Conservation (phyloP, 2,329 filamentous ascomycete species). For the Fusarium humuli region DNA sequence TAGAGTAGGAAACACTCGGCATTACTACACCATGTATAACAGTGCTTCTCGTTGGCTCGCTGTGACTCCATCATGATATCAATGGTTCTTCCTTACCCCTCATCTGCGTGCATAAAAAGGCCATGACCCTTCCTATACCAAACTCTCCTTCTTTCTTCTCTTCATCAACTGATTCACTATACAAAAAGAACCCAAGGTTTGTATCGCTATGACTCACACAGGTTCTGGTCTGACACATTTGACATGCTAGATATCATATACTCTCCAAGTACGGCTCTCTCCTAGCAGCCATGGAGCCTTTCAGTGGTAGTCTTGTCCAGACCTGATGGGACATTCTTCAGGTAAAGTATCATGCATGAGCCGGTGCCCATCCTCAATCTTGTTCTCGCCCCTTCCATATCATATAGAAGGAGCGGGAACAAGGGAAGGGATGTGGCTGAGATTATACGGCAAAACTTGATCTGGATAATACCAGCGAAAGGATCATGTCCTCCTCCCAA, state of each 20-base stretch:
- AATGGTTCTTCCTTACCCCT: conserved; percentile 38
- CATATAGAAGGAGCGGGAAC: neutral
- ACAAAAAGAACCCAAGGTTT: conserved; percentile 35
- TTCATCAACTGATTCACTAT: conserved; percentile 14
- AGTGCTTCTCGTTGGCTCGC: conserved; percentile 30
- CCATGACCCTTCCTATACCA: neutral
- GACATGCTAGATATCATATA: conserved; percentile 40
- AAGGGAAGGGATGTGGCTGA: conserved; percentile 62
- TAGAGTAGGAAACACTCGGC: conserved; percentile 25
- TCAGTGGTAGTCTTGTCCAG: conserved; percentile 54
- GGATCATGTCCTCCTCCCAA: conserved; percentile 85
- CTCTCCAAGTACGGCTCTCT: conserved; percentile 44
- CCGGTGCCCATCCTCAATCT: conserved; percentile 63
- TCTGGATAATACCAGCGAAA: conserved; percentile 99
- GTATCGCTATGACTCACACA: neutral
- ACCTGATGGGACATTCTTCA: conserved; percentile 52
- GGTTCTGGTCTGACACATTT: conserved; percentile 37
- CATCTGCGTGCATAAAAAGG: conserved; percentile 45
- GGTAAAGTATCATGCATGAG: conserved; percentile 68
- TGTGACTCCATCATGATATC: conserved; percentile 39
- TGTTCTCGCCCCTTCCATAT: neutral
- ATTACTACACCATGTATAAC: neutral
- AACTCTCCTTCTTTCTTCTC: neutral
- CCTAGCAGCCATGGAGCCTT: conserved; percentile 51
- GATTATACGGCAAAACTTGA: conserved; percentile 98